Evolutionary conservation across 2,329 filamentous ascomycete species (phyloP).

Genomic region (Pestalotiopsis sp.): DNA sequence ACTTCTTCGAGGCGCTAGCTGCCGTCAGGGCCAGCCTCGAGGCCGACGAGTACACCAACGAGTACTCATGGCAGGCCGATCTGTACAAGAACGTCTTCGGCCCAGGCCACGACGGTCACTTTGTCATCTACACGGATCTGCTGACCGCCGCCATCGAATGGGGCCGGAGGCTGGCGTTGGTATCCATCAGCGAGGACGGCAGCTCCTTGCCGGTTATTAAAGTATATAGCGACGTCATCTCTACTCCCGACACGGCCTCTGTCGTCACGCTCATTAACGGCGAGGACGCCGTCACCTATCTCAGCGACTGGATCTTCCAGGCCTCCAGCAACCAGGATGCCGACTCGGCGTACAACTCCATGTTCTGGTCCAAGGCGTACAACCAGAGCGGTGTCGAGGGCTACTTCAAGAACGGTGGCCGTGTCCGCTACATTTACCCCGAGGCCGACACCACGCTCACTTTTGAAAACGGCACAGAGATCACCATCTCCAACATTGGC

Average conservation of each 20-base stretch:
- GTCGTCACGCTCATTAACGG: slow-evolving; percentile 31
- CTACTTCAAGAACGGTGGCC: slow-evolving; percentile 38
- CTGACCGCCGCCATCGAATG: slow-evolving; percentile 38
- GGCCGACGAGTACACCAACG: slow-evolving; percentile 36
- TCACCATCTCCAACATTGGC: slow-evolving; percentile 34
- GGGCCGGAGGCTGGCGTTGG: slow-evolving; percentile 29
- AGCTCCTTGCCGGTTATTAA: slow-evolving; percentile 30
- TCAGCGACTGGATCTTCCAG: slow-evolving; percentile 31
- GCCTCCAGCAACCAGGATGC: slow-evolving; percentile 37
- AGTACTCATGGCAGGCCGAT: slow-evolving; percentile 43
- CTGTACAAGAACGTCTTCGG: slow-evolving; percentile 39
- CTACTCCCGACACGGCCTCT: slow-evolving; percentile 28
- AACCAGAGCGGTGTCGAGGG: slow-evolving; percentile 33
- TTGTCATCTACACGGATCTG: slow-evolving; percentile 41
- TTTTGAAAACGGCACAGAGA: slow-evolving; percentile 39
- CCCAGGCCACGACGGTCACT: slow-evolving; percentile 43
- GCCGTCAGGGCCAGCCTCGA: slow-evolving; percentile 32
- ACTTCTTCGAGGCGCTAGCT: slow-evolving; percentile 37
- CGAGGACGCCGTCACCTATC: slow-evolving; percentile 27
- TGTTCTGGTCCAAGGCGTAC: slow-evolving; percentile 38
- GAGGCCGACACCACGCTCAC: slow-evolving; percentile 38
- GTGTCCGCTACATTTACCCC: slow-evolving; percentile 36
- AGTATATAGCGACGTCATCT: slow-evolving; percentile 34
- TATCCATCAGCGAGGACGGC: slow-evolving; percentile 31
- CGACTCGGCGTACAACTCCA: slow-evolving; percentile 42